A percentile compares a stretch with the other conserved stretches of the same genome.
Conservation (phyloP, 352 stramenopile genomes). For the Pythium sp. region DNA sequence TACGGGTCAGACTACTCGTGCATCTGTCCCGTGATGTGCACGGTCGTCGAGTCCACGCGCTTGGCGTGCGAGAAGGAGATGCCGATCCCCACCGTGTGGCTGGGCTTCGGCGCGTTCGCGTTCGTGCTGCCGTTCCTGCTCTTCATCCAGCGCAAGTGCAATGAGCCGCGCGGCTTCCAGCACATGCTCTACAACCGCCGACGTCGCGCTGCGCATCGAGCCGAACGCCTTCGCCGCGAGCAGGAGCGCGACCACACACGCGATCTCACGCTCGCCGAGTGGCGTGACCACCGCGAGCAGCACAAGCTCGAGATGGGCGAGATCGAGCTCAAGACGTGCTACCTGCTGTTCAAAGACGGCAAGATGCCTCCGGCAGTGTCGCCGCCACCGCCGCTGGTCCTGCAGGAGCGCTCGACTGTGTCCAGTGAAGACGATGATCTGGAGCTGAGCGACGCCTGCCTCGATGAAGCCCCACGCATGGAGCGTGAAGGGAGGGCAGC, state of each 20-base stretch:
- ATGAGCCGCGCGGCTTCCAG: slow-evolving; percentile 26
- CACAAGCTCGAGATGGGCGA: slow-evolving; percentile 29
- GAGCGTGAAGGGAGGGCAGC: neutral
- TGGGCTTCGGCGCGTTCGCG: slow-evolving; percentile 29
- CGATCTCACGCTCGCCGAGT: slow-evolving; percentile 28
- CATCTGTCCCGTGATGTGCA: slow-evolving; percentile 33
- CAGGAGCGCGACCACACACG: slow-evolving; percentile 26
- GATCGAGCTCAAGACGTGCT: slow-evolving; percentile 21
- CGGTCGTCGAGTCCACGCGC: slow-evolving; percentile 1
- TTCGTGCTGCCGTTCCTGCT: slow-evolving; percentile 34
- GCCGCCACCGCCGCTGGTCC: neutral
- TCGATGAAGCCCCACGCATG: neutral
- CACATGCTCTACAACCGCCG: slow-evolving; percentile 17
- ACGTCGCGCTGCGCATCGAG: neutral
- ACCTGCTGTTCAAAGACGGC: slow-evolving; percentile 10
- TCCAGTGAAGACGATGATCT: neutral
- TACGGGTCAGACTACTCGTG: slow-evolving; percentile 26
- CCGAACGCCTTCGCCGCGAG: slow-evolving; percentile 15
- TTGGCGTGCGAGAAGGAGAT: slow-evolving; percentile 1
- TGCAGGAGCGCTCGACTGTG: neutral
- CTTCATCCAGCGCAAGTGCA: slow-evolving; percentile 36
- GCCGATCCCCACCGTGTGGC: slow-evolving; percentile 27
- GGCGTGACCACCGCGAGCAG: slow-evolving; percentile 32
- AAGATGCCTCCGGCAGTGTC: neutral
- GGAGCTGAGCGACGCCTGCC: neutral